Base-by-base conservation (phyloP, 2,329 filamentous ascomycete species). In the Didymosphaeria variabile region DNA sequence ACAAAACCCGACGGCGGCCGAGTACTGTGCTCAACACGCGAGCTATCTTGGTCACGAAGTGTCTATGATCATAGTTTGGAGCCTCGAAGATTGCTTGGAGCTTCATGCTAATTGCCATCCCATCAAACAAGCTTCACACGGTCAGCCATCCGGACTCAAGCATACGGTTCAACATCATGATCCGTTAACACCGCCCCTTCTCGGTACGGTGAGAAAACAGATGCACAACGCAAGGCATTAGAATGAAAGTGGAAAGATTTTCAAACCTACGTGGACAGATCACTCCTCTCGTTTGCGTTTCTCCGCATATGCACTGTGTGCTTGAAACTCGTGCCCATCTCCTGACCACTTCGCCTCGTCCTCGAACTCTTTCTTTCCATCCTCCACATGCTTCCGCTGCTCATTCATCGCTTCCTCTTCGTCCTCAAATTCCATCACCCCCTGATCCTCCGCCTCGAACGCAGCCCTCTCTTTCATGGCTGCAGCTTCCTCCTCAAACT, bases 341-440 rank as follows among this genome's bases (percentile, higher is more conserved):
- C 34, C 50, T 2, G 50, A 53, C 50, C 50, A 40, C 3, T 45
- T 32, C 4, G 38, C 52, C 17, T 55, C 52, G 1, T 55, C 52
- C 36, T 55, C 52, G 21, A 55, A 53, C 50, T 53, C 50, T 42
- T 53, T 53, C 34, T 34, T 1, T n/a, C 34, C 34, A 8, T 53
- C 50, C n/a, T 53, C 50, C 34, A 53, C 15, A 32, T 53, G 40
- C 21, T 42, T 34, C 50, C 34, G 36, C 13, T 53, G 50, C 19
- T 31, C 50, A 5, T 12, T 34, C 34, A 53, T 40, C 8, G 34
- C 50, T 21, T 53, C 50, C 29, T 40, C 36, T 13, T 53, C 50
- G n/a, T 29, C 29, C 21, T 26, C 36, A 26, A 38, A 53, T 13
- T 40, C 34, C 50, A 29, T 42, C 19, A 53, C 34, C 5, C 34